Evolutionary conservation across 495 filamentous ascomycete genomes (phyloP).

Genomic region (Talaromyces ruber): DNA sequence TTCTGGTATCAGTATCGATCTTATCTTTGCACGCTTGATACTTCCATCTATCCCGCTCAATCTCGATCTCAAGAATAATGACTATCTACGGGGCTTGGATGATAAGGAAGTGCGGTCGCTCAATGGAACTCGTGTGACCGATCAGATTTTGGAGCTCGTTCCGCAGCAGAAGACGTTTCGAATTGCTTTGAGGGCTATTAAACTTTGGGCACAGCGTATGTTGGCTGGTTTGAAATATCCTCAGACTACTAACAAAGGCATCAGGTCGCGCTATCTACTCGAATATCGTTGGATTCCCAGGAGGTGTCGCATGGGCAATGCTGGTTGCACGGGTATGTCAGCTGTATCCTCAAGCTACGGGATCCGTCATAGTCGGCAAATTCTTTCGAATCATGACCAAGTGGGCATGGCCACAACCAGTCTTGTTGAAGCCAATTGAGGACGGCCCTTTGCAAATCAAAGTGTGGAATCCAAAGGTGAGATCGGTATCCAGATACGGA

Average conservation of each 20-base stretch:
- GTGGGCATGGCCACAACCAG: constrained; percentile 91
- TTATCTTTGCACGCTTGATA: constrained; percentile 80
- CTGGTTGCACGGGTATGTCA: constrained; percentile 92
- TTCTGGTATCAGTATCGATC: constrained; percentile 83
- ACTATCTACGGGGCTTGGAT: constrained; percentile 74
- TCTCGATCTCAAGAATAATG: constrained; percentile 70
- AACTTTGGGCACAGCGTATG: constrained; percentile 87
- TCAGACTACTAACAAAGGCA: not conserved
- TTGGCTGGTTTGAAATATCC: not conserved
- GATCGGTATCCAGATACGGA: constrained; percentile 1
- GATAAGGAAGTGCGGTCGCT: constrained; percentile 79
- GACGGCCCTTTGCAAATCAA: constrained; percentile 69
- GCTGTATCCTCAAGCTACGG: constrained; percentile 88
- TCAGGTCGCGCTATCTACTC: constrained; percentile 78
- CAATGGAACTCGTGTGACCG: constrained; percentile 88
- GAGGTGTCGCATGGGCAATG: constrained; percentile 97
- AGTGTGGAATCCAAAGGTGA: constrained; percentile 91
- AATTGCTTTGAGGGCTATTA: constrained; percentile 80
- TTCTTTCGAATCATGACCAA: constrained; percentile 88
- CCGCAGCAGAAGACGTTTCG: constrained; percentile 85
- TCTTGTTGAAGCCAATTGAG: constrained; percentile 82
- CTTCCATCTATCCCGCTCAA: constrained; percentile 62
- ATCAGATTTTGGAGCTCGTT: constrained; percentile 81
- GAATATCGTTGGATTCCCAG: constrained; percentile 92
- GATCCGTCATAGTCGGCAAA: constrained; percentile 75